Percentiles rank a stretch among this genome's conserved stretches.
phyloP scores from a whole-genome alignment of 2,329 filamentous ascomycete species.

The Trichoderma polysporum region DNA sequence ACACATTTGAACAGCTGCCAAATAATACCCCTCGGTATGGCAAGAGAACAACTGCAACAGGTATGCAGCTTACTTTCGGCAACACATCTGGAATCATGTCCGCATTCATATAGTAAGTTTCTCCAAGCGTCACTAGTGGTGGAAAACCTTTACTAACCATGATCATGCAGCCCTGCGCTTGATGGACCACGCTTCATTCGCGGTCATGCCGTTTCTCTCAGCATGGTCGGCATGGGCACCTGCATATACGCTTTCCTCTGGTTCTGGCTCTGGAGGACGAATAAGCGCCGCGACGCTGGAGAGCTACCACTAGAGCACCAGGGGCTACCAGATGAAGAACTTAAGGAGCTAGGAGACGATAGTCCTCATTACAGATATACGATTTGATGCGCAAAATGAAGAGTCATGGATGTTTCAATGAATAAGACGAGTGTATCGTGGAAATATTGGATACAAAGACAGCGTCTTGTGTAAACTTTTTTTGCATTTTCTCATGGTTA shows the following conservation, averaged over 20 bases:
- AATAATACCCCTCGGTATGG: conserved; percentile 73
- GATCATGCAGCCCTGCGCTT: conserved; percentile 36
- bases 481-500: background rate
- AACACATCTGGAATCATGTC: conserved; percentile 73
- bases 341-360: conserved; percentile 53
- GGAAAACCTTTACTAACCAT: background rate
- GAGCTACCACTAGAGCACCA: conserved; percentile 40
- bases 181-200: conserved; percentile 59
- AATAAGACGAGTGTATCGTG: background rate
- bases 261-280: conserved; percentile 50
- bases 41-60: conserved; percentile 71
- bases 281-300: conserved; percentile 44
- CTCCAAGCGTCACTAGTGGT: background rate
- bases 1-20: conserved; percentile 42
- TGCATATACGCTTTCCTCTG: conserved; percentile 55
- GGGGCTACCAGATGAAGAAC: conserved; percentile 46
- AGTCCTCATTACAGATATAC: conserved; percentile 52
- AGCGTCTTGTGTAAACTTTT: background rate
- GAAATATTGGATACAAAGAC: background rate
- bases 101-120: conserved; percentile 58
- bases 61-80: conserved; percentile 68
- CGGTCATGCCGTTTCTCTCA: conserved; percentile 61
- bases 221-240: conserved; percentile 55
- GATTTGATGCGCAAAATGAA: conserved; percentile 26
- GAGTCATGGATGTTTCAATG: background rate